These are phyloP conservation scores for Rhizomucor miehei DNA, from an alignment of 371 early-diverging fungal species.

Conservation along the genomic window DNA sequence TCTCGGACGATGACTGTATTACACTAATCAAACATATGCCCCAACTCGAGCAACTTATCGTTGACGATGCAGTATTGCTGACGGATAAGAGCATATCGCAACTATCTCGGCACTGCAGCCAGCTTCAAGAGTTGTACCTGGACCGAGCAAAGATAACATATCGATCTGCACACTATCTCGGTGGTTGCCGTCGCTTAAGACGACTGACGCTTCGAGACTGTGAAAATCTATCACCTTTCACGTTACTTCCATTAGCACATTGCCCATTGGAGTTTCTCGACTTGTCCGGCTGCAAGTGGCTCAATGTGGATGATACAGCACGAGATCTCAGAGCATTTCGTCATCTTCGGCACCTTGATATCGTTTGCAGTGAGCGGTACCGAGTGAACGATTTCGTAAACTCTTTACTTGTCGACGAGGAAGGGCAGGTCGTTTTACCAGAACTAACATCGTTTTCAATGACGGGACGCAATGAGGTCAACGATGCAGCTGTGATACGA, in stretches of 20 bases:
- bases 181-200: slow-evolving; percentile 20
- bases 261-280: slow-evolving; percentile 34
- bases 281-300: slow-evolving; percentile 39
- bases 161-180: slow-evolving; percentile 37
- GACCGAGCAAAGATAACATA: slow-evolving; percentile 26
- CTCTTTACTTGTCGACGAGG: slow-evolving; percentile 1
- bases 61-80: slow-evolving; percentile 22
- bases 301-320: slow-evolving; percentile 40
- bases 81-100: slow-evolving; percentile 35
- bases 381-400: slow-evolving; percentile 20
- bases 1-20: slow-evolving; percentile 25
- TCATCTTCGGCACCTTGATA: slow-evolving; percentile 27
- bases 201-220: slow-evolving; percentile 29
- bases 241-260: slow-evolving; percentile 33
- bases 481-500: slow-evolving; percentile 29
- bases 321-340: slow-evolving; percentile 27
- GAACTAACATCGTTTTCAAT: slow-evolving; percentile 32
- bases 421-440: slow-evolving; percentile 9
- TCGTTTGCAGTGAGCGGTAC: slow-evolving; percentile 31
- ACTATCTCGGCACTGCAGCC: slow-evolving; percentile 21
- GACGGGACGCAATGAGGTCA: slow-evolving; percentile 27
- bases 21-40: slow-evolving; percentile 19
- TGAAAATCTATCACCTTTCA: slow-evolving; percentile 18
- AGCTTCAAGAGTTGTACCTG: slow-evolving; percentile 27
- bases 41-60: slow-evolving; percentile 31